phyloP scores from a whole-genome alignment of 2,329 filamentous ascomycete genomes.

The Aspergillus neoniger region DNA sequence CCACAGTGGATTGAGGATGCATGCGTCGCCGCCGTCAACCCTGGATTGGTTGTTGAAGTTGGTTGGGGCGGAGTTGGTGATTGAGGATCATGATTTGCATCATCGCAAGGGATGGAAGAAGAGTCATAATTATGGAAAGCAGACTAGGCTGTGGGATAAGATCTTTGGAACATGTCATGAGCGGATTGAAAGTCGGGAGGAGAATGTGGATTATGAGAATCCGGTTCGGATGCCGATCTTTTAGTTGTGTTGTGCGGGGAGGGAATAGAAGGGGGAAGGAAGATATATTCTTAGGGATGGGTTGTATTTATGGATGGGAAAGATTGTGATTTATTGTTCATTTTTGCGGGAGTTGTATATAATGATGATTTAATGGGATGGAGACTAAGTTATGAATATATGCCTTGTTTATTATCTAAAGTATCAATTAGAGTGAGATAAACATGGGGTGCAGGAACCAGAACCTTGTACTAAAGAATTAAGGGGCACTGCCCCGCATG shows the following conservation, averaged over 20 bases:
- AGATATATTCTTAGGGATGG: not conserved
- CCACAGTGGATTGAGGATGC: slow-evolving; percentile 34
- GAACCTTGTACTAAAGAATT: too few species aligned
- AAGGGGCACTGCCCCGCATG: too few species aligned
- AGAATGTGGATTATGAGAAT: slow-evolving; percentile 37
- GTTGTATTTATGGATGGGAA: not conserved
- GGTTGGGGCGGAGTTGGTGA: slow-evolving; percentile 40
- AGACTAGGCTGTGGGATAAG: slow-evolving; percentile 43
- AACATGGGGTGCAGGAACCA: too few species aligned
- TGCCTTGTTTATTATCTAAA: too few species aligned
- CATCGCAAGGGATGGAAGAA: slow-evolving; percentile 43
- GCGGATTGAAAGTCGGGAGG: slow-evolving; percentile 37
- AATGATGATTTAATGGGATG: not conserved
- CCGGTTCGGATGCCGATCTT: slow-evolving; percentile 32
- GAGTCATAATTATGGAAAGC: slow-evolving; percentile 44
- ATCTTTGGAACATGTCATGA: slow-evolving; percentile 39
- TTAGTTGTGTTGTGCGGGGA: slow-evolving; percentile 2
- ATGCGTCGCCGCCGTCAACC: slow-evolving; percentile 37
- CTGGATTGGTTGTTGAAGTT: slow-evolving; percentile 38
- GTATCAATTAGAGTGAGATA: too few species aligned
- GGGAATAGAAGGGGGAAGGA: not conserved
- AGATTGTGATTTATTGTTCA: not conserved
- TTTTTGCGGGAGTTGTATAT: not conserved
- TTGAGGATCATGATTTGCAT: slow-evolving; percentile 48
- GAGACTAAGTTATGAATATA: too few species aligned